These are phyloP conservation scores for Cryphonectria nitschkei DNA, from an alignment of 2,329 filamentous ascomycete genomes.

Conservation along the genomic window DNA sequence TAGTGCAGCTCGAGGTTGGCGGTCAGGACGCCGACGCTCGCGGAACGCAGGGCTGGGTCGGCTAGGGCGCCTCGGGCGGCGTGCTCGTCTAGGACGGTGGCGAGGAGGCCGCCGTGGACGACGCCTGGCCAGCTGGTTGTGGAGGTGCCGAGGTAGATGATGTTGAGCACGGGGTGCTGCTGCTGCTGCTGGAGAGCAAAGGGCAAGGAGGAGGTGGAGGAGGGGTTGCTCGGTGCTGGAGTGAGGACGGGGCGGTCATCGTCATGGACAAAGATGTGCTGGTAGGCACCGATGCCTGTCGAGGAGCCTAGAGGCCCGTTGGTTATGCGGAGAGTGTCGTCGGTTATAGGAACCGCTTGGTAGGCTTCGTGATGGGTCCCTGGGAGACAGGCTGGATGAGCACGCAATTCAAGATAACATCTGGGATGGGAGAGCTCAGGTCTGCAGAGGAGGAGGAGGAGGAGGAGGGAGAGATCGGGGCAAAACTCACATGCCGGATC, in stretches of 20 bases:
- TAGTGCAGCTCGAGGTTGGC: conserved; percentile 65
- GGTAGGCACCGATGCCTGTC: conserved; percentile 49
- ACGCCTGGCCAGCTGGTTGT: conserved; percentile 72
- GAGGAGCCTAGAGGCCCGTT: conserved; percentile 48
- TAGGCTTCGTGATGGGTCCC: conserved; percentile 25
- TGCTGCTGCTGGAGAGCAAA: conserved; percentile 50
- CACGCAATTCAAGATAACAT: background rate
- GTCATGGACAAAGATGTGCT: conserved; percentile 68
- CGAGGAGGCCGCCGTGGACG: conserved; percentile 72
- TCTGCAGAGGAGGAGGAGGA: background rate
- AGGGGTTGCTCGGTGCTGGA: conserved; percentile 48
- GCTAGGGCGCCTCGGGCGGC: conserved; percentile 65
- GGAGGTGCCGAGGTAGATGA: conserved; percentile 71
- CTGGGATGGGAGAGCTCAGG: background rate
- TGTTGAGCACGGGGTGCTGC: conserved; percentile 29
- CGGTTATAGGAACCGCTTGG: background rate
- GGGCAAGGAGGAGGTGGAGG: conserved; percentile 64
- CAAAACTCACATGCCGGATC: conserved; percentile 41
- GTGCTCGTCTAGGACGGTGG: conserved; percentile 71
- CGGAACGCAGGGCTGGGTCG: conserved; percentile 50
- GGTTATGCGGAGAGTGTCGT: conserved; percentile 40
- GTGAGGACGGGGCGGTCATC: conserved; percentile 47
- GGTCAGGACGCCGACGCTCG: conserved; percentile 48
- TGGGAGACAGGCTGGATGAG: background rate
- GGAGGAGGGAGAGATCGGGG: background rate